Conservation (phyloP, 306 rosid genomes). For the Coriaria nepalensis region DNA sequence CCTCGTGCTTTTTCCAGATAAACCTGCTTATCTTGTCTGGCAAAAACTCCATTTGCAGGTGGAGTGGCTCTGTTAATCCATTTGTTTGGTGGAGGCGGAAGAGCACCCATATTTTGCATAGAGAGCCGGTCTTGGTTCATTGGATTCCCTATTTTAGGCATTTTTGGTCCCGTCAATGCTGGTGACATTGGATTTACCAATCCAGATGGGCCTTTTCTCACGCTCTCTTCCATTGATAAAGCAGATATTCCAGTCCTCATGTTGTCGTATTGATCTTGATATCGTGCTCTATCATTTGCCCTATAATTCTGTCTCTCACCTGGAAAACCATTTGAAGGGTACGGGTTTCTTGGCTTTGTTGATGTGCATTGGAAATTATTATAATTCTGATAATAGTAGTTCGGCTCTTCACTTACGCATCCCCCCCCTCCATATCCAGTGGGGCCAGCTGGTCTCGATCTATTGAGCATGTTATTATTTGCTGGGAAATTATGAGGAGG, state of each 20-base stretch:
- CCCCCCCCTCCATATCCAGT: constrained; percentile 52
- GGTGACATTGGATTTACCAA: constrained; percentile 8
- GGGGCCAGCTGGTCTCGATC: constrained; percentile 48
- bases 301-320: constrained; percentile 41
- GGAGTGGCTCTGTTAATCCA: constrained; percentile 52
- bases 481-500: constrained; percentile 22
- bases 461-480: constrained; percentile 28
- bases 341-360: constrained; percentile 44
- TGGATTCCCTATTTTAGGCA: constrained; percentile 31
- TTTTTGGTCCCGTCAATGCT: constrained; percentile 10
- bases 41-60: constrained; percentile 29
- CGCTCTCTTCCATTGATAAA: constrained; percentile 19
- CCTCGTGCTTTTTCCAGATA: constrained; percentile 49
- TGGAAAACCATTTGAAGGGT: constrained; percentile 41
- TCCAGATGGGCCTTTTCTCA: constrained; percentile 10
- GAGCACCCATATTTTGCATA: constrained; percentile 31
- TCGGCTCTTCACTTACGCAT: constrained; percentile 41
- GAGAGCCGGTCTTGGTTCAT: constrained; percentile 26
- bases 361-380: constrained; percentile 40
- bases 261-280: constrained; percentile 22
- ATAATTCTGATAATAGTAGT: constrained; percentile 27
- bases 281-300: constrained; percentile 14
- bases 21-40: constrained; percentile 38
- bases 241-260: constrained; percentile 15
- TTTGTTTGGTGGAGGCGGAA: constrained; percentile 75